Conservation (phyloP, 2,329 filamentous ascomycete species). For the Aspergillus pseudoviridinutans region DNA sequence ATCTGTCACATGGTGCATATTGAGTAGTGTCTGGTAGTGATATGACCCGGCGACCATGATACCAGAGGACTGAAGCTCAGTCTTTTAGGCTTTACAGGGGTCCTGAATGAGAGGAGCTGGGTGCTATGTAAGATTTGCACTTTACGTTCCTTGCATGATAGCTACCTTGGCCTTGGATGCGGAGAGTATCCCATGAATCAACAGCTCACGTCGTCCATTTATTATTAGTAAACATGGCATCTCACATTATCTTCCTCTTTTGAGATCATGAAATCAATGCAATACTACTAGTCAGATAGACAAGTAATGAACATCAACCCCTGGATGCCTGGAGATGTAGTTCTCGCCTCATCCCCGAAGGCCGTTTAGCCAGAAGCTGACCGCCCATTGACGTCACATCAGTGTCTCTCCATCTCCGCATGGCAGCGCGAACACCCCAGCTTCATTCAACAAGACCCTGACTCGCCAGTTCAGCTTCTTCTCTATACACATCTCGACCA, state of each 20-base stretch:
- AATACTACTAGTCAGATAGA: not conserved
- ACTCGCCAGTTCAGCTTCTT: slow-evolving; percentile 6
- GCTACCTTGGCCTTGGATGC: not conserved
- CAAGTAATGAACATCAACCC: not conserved
- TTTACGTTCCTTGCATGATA: not conserved
- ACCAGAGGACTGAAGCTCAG: not conserved
- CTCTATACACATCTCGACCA: not conserved
- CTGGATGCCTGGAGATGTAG: not conserved
- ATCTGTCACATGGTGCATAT: no score
- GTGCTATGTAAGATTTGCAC: not conserved
- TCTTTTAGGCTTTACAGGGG: not conserved
- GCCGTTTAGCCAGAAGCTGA: not conserved
- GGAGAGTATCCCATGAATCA: not conserved
- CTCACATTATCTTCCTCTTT: not conserved
- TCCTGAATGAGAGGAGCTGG: not conserved
- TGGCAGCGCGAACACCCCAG: not conserved
- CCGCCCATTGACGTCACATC: slow-evolving; percentile 14
- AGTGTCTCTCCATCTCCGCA: not conserved
- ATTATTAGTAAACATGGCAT: not conserved
- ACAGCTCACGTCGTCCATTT: not conserved
- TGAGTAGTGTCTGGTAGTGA: no score
- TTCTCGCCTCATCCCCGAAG: no score
- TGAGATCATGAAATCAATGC: not conserved
- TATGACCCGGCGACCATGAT: not conserved
- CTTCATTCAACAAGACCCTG: not conserved